phyloP scores from a whole-genome alignment of 257 asterid genomes.

The Haberlea rhodopensis region DNA sequence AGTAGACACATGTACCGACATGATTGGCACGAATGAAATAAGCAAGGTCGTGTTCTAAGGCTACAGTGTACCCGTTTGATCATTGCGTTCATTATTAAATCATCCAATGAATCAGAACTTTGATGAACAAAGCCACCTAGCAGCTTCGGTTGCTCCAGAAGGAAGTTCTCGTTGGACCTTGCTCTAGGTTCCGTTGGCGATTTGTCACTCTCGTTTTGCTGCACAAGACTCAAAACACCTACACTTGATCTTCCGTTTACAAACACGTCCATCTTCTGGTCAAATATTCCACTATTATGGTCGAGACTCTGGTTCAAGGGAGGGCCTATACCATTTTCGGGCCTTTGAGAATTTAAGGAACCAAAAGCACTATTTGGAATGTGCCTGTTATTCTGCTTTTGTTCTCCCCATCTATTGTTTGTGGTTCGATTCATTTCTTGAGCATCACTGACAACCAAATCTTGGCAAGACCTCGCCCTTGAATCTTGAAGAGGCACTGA shows the following conservation, averaged over 20 bases:
- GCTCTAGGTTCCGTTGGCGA: constrained; percentile 31
- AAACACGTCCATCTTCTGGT: constrained; percentile 46
- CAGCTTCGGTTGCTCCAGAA: constrained; percentile 50
- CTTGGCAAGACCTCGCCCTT: constrained; percentile 45
- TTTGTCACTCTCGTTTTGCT: constrained; percentile 37
- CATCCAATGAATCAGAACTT: constrained; percentile 74
- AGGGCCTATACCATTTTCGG: constrained; percentile 34
- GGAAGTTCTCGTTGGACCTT: constrained; percentile 46
- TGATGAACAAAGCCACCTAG: constrained; percentile 47
- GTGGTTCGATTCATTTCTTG: constrained; percentile 40
- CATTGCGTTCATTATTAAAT: constrained; percentile 58
- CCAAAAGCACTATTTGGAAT: constrained; percentile 32
- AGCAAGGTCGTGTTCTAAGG: background rate
- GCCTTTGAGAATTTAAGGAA: constrained; percentile 39
- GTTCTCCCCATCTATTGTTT: constrained; percentile 45
- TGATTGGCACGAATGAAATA: constrained; percentile 4
- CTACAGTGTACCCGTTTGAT: constrained; percentile 60
- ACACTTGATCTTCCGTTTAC: constrained; percentile 43
- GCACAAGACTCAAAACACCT: constrained; percentile 42
- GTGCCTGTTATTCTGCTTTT: constrained; percentile 36
- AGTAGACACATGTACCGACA: background rate
- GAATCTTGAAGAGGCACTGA: constrained; percentile 47
- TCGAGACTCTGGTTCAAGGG: constrained; percentile 38
- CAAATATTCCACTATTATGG: constrained; percentile 32
- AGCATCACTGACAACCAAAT: constrained; percentile 35